These are phyloP conservation scores for Trifolium pratense DNA, from an alignment of 306 rosid species.

Conservation along the genomic window DNA sequence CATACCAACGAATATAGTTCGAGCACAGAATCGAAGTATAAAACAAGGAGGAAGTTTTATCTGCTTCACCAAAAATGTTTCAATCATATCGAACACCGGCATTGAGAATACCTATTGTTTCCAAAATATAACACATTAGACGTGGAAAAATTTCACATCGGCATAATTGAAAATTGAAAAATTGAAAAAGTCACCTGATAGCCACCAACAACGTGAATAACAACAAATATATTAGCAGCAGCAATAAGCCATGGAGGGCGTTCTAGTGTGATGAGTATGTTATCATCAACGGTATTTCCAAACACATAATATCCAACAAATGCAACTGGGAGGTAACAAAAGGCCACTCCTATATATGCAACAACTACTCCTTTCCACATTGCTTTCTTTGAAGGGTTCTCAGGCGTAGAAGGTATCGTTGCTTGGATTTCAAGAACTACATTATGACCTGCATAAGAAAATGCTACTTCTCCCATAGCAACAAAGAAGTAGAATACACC, in stretches of 20 bases:
- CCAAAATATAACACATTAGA: conserved; percentile 13
- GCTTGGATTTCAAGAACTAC: conserved; percentile 91
- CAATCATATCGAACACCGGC: conserved; percentile 85
- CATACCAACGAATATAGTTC: conserved; percentile 65
- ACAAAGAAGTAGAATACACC: conserved; percentile 58
- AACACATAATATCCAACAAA: conserved; percentile 62
- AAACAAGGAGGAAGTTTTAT: conserved; percentile 54
- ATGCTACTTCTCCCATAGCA: conserved; percentile 79
- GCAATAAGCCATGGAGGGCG: conserved; percentile 80
- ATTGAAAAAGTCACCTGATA: conserved; percentile 59
- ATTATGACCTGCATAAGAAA: conserved; percentile 90
- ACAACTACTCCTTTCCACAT: conserved; percentile 85
- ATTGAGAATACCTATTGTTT: conserved; percentile 65
- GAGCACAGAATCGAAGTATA: conserved; percentile 65
- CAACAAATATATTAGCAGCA: conserved; percentile 71
- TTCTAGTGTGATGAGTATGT: conserved; percentile 47
- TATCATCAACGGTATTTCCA: conserved; percentile 57
- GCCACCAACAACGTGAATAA: conserved; percentile 82
- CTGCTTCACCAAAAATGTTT: conserved; percentile 63
- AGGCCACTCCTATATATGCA: conserved; percentile 76
- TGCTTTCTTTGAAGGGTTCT: conserved; percentile 78
- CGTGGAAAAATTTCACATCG: background rate
- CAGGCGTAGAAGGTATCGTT: conserved; percentile 81
- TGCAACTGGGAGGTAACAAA: conserved; percentile 83
- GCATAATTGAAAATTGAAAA: background rate